phyloP scores from a whole-genome alignment of 257 asterid species.

The Przewalskia tangutica region DNA sequence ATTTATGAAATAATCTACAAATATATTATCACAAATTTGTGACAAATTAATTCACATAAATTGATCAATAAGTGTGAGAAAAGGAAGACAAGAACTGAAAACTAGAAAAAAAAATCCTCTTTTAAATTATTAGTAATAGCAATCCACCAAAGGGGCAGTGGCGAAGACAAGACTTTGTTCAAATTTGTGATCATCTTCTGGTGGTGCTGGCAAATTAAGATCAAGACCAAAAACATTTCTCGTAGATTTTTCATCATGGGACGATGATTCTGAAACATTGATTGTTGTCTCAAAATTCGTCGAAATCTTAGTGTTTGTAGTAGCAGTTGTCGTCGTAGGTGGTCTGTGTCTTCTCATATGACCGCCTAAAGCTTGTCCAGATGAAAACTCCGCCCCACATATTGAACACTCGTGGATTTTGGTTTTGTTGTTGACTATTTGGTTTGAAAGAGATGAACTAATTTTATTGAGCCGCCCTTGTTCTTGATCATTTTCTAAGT shows the following conservation, averaged over 20 bases:
- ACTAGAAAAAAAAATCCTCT: background rate
- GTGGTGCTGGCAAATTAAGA: conserved; percentile 10
- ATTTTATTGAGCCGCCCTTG: background rate
- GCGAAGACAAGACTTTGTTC: conserved; percentile 15
- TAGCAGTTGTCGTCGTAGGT: background rate
- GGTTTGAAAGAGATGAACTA: background rate
- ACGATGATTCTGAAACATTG: background rate
- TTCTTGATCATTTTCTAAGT: background rate
- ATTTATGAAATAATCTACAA: background rate
- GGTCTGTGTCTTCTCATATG: conserved; percentile 12
- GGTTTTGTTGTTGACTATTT: background rate
- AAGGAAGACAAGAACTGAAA: conserved; percentile 3
- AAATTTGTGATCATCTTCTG: conserved; percentile 6
- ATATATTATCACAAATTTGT: background rate
- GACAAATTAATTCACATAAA: background rate
- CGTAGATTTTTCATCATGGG: background rate
- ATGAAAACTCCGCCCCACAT: conserved; percentile 8
- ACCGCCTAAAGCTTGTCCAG: conserved; percentile 9
- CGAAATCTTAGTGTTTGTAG: background rate
- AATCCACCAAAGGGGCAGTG: conserved; percentile 8
- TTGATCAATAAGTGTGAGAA: background rate
- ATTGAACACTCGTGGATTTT: conserved; percentile 11
- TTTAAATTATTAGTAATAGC: background rate
- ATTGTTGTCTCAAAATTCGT: background rate
- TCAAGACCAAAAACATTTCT: background rate